These are phyloP conservation scores for Mycena galericulata DNA, from an alignment of 768 basidiomycete genomes.

Conservation along the genomic window DNA sequence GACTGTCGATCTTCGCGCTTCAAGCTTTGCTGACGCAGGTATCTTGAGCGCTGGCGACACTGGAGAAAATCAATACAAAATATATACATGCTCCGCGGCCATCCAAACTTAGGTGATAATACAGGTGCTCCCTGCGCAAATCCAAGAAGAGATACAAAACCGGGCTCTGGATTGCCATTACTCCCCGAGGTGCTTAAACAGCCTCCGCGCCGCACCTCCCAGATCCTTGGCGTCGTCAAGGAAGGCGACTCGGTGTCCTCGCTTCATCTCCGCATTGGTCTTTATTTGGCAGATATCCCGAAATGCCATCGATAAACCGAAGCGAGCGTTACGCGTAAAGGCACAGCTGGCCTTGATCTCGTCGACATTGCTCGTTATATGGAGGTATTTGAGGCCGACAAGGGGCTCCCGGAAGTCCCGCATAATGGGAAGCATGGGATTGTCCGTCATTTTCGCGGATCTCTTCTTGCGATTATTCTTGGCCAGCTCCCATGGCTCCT, in stretches of 20 bases:
- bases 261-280: slow-evolving; percentile 42
- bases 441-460: slow-evolving; percentile 2
- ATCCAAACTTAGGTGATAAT: not conserved
- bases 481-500: not conserved
- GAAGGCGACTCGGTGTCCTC: slow-evolving; percentile 8
- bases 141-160: slow-evolving; percentile 19
- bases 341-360: slow-evolving; percentile 55
- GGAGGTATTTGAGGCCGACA: slow-evolving; percentile 18
- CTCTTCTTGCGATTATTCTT: slow-evolving; percentile 5
- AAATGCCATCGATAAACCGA: slow-evolving; percentile 57
- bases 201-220: slow-evolving; percentile 7
- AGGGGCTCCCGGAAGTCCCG: slow-evolving; percentile 33
- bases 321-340: slow-evolving; percentile 35
- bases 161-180: not conserved
- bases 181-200: slow-evolving; percentile 16
- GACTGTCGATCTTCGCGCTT: not conserved
- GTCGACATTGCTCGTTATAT: slow-evolving; percentile 28
- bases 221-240: slow-evolving; percentile 18
- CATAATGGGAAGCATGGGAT: slow-evolving; percentile 21
- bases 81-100: not conserved
- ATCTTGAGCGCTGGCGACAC: not conserved
- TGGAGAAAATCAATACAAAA: not conserved
- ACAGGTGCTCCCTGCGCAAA: slow-evolving; percentile 7
- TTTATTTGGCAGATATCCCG: slow-evolving; percentile 53
- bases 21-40: not conserved